A percentile compares a stretch with the other conserved stretches of the same genome.
phyloP scores from a whole-genome alignment of 768 basidiomycete genomes.

The Podaxis sp. region DNA sequence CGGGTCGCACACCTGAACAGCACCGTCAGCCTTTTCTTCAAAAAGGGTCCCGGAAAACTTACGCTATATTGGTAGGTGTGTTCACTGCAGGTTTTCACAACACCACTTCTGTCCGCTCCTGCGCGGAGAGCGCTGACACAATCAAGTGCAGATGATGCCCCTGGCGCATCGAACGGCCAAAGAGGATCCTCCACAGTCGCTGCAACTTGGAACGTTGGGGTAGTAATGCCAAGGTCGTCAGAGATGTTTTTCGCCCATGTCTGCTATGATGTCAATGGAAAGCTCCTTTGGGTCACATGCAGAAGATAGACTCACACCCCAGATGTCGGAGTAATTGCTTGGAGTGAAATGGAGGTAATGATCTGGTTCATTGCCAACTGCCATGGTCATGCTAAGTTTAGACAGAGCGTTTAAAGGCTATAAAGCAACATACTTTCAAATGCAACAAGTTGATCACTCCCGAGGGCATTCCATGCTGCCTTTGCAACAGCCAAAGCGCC shows the following conservation, averaged over 20 bases:
- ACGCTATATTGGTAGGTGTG: constrained; percentile 57
- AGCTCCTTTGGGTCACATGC: neutral
- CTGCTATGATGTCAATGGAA: constrained; percentile 23
- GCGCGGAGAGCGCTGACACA: constrained; percentile 50
- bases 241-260: constrained; percentile 52
- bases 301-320: constrained; percentile 36
- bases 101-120: constrained; percentile 40
- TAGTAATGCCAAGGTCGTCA: constrained; percentile 21
- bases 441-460: constrained; percentile 35
- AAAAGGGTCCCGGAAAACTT: constrained; percentile 16
- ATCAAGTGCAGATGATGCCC: constrained; percentile 43
- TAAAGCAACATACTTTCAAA: constrained; percentile 42
- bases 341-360: constrained; percentile 46
- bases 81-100: constrained; percentile 50
- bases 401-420: neutral
- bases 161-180: constrained; percentile 48
- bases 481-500: constrained; percentile 44
- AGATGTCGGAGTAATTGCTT: constrained; percentile 41
- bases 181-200: constrained; percentile 51
- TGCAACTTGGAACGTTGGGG: constrained; percentile 48
- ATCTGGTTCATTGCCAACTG: constrained; percentile 58
- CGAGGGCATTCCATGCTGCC: constrained; percentile 39
- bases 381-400: neutral
- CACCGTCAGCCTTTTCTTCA: neutral
- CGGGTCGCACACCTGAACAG: constrained; percentile 38